A percentile compares a stretch with the other conserved stretches of the same genome.
phyloP scores from a whole-genome alignment of 306 rosid species.

The Amphicarpaea edgeworthii region DNA sequence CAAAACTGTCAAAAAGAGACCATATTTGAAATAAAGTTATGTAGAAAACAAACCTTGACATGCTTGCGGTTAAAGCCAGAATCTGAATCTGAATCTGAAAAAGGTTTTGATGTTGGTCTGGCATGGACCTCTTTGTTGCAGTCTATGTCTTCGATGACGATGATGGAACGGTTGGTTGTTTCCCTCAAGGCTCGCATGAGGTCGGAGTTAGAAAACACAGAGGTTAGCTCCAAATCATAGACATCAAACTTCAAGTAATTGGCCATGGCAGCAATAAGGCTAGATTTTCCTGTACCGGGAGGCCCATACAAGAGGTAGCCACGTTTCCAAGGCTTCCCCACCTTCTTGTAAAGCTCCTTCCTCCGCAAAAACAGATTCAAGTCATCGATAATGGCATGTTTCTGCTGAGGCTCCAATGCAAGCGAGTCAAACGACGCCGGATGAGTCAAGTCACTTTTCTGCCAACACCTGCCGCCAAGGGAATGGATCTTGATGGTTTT shows the following conservation, averaged over 20 bases:
- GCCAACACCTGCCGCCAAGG: not conserved
- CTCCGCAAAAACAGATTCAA: conserved; percentile 51
- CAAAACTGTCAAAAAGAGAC: too few species aligned
- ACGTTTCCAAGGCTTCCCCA: conserved; percentile 62
- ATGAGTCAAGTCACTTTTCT: conserved; percentile 36
- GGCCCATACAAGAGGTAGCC: conserved; percentile 56
- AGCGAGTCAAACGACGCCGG: conserved; percentile 52
- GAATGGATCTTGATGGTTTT: conserved; percentile 41
- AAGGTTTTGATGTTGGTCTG: conserved; percentile 12
- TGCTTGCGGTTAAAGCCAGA: not conserved
- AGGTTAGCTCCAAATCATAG: conserved; percentile 54
- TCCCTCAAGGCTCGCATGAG: conserved; percentile 43
- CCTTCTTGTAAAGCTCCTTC: conserved; percentile 51
- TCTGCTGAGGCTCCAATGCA: conserved; percentile 49
- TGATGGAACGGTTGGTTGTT: conserved; percentile 48
- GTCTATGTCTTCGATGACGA: conserved; percentile 61
- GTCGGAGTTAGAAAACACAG: conserved; percentile 33
- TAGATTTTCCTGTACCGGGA: conserved; percentile 60
- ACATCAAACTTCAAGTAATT: conserved; percentile 53
- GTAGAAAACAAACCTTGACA: conserved; percentile 19
- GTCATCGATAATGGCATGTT: conserved; percentile 41
- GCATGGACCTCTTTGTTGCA: conserved; percentile 46
- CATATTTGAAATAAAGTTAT: not conserved
- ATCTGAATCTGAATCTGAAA: not conserved
- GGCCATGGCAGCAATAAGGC: conserved; percentile 54